These are phyloP conservation scores for Thielaviopsis euricoi DNA, from an alignment of 2,329 filamentous ascomycete genomes.

Conservation along the genomic window DNA sequence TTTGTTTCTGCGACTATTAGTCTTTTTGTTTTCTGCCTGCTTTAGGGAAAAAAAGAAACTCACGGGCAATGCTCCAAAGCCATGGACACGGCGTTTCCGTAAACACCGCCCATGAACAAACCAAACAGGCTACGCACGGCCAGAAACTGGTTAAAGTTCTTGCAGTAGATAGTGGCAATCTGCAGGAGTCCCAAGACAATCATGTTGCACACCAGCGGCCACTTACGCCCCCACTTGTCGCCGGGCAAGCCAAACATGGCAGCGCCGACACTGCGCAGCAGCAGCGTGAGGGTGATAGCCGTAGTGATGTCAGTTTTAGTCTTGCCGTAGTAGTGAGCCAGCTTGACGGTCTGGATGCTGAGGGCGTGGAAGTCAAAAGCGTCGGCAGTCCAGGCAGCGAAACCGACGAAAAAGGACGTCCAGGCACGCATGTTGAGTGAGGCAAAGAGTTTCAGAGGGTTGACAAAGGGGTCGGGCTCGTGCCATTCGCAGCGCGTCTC, in stretches of 20 bases:
- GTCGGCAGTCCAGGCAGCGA: conserved; percentile 63
- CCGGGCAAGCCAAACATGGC: conserved; percentile 60
- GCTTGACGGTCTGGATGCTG: conserved; percentile 59
- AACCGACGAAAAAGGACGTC: conserved; percentile 60
- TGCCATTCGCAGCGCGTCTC: conserved; percentile 55
- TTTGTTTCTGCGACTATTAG: conserved; percentile 41
- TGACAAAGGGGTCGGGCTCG: conserved; percentile 45
- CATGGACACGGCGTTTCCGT: conserved; percentile 65
- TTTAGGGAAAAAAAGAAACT: conserved; percentile 17
- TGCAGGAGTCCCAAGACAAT: conserved; percentile 49
- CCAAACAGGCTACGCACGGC: conserved; percentile 62
- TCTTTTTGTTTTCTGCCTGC: not conserved
- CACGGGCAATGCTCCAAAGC: conserved; percentile 64
- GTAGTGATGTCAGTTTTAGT: conserved; percentile 53
- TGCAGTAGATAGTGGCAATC: conserved; percentile 61
- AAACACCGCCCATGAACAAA: conserved; percentile 65
- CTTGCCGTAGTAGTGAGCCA: conserved; percentile 34
- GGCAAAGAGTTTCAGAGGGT: conserved; percentile 52
- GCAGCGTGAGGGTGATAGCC: conserved; percentile 58
- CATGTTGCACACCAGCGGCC: conserved; percentile 73
- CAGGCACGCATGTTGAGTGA: conserved; percentile 50
- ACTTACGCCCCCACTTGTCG: conserved; percentile 68
- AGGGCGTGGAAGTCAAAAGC: conserved; percentile 74
- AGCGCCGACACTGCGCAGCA: conserved; percentile 60
- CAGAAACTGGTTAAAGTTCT: conserved; percentile 54